Evolutionary conservation across 352 stramenopile genomes (phyloP).

Genomic region (Thalassiosira mediterranea): DNA sequence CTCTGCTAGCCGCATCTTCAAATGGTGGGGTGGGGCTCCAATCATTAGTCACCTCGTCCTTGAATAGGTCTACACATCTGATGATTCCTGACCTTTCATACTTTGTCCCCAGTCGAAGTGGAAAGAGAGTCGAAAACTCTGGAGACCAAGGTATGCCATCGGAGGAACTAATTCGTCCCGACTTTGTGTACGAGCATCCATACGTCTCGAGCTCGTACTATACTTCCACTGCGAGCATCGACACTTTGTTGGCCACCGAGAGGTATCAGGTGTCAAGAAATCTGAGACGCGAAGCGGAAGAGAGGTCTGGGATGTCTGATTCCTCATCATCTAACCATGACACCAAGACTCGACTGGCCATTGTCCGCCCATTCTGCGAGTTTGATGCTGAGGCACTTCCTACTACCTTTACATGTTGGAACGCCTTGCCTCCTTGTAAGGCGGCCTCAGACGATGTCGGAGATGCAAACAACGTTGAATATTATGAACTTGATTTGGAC

Average conservation of each 20-base stretch:
- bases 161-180: constrained; percentile 24
- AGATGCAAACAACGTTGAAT: too few species aligned
- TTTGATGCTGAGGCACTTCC: constrained; percentile 63
- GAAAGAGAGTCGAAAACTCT: too few species aligned
- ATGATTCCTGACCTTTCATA: too few species aligned
- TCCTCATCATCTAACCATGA: constrained; percentile 15
- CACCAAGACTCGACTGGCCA: constrained; percentile 49
- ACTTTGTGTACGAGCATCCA: constrained; percentile 68
- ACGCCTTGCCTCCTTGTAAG: constrained; percentile 59
- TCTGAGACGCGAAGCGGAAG: constrained; percentile 6
- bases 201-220: constrained; percentile 67
- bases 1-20: too few species aligned
- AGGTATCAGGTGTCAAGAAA: constrained; percentile 45
- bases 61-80: too few species aligned
- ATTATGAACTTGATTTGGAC: constrained; percentile 30
- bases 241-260: constrained; percentile 43
- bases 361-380: constrained; percentile 72
- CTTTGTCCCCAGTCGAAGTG: too few species aligned
- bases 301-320: not conserved
- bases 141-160: too few species aligned
- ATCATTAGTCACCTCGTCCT: too few species aligned
- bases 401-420: constrained; percentile 71
- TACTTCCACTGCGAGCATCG: constrained; percentile 50
- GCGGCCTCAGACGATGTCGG: constrained; percentile 49
- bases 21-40: too few species aligned